Percentiles rank a stretch among this genome's conserved stretches.
These are phyloP conservation scores for Pontederia crassipes DNA, from an alignment of 176 grass and related monocot species.

Conservation along the genomic window DNA sequence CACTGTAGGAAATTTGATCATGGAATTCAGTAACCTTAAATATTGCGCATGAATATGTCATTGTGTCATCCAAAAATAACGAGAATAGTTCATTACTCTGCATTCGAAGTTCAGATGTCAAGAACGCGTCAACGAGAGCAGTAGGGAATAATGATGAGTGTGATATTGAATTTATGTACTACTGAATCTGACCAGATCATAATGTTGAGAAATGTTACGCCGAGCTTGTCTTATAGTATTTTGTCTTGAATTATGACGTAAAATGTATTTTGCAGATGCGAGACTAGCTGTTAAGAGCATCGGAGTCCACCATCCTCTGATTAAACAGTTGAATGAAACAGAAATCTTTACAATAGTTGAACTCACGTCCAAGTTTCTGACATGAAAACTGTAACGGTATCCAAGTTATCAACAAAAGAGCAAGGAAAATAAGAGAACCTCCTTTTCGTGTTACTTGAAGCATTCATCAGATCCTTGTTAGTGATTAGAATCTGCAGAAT, in stretches of 20 bases:
- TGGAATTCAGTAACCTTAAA: conserved; percentile 32
- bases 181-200: conserved; percentile 52
- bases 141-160: background rate
- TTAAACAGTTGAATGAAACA: background rate
- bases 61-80: conserved; percentile 72
- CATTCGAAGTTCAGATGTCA: background rate
- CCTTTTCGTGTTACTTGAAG: conserved; percentile 17
- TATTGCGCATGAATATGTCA: conserved; percentile 60
- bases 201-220: conserved; percentile 26
- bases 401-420: background rate
- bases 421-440: conserved; percentile 22
- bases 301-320: conserved; percentile 94
- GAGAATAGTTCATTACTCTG: conserved; percentile 81
- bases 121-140: background rate
- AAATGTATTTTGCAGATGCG: conserved; percentile 69
- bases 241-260: conserved; percentile 51
- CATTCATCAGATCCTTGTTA: conserved; percentile 44
- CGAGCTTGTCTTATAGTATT: conserved; percentile 59
- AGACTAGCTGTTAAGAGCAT: conserved; percentile 62
- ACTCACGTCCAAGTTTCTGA: too few species aligned
- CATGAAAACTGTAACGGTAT: too few species aligned
- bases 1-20: conserved; percentile 26
- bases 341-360: too few species aligned
- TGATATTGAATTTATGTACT: background rate
- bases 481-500: conserved; percentile 60